A percentile compares a stretch with the other conserved stretches of the same genome.
Evolutionary conservation across 2,329 filamentous ascomycete genomes (phyloP).

Genomic region (Fusarium gaditjirri): DNA sequence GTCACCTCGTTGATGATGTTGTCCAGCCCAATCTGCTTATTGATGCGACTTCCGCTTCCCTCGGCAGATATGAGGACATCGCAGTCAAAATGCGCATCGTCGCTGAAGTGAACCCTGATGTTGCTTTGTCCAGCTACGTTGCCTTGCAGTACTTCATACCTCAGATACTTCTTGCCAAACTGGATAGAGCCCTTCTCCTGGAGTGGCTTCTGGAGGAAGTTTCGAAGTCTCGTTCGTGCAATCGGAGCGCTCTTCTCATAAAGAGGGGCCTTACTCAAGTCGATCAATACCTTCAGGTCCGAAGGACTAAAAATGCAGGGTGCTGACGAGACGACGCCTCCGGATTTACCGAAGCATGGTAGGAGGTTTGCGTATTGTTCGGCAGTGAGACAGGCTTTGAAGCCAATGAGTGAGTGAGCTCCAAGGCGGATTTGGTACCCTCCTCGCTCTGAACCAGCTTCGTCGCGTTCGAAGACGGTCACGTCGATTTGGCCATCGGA

Average conservation of each 20-base stretch:
- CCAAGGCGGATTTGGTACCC: neutral
- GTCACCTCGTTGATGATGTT: neutral
- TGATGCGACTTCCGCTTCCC: neutral
- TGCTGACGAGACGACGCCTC: neutral
- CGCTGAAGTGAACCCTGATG: neutral
- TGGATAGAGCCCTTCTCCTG: rapidly evolving
- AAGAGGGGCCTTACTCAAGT: neutral
- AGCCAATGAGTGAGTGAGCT: rapidly evolving
- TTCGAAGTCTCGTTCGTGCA: rapidly evolving
- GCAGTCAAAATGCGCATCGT: neutral
- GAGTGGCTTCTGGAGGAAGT: neutral
- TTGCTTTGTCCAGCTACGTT: neutral
- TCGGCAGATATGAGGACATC: neutral
- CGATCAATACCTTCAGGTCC: neutral
- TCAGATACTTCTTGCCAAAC: neutral
- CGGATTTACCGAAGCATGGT: neutral
- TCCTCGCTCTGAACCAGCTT: neutral
- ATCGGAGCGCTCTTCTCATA: neutral
- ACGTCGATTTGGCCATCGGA: neutral
- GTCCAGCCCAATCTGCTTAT: neutral
- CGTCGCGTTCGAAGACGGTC: neutral
- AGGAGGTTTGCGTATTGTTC: neutral
- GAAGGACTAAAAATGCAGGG: neutral
- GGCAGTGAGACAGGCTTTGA: neutral
- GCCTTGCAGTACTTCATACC: rapidly evolving